A percentile compares a stretch with the other conserved stretches of the same genome.
These are phyloP conservation scores for Psidium friedrichsthalianum DNA, from an alignment of 345 rosid species.

Conservation along the genomic window DNA sequence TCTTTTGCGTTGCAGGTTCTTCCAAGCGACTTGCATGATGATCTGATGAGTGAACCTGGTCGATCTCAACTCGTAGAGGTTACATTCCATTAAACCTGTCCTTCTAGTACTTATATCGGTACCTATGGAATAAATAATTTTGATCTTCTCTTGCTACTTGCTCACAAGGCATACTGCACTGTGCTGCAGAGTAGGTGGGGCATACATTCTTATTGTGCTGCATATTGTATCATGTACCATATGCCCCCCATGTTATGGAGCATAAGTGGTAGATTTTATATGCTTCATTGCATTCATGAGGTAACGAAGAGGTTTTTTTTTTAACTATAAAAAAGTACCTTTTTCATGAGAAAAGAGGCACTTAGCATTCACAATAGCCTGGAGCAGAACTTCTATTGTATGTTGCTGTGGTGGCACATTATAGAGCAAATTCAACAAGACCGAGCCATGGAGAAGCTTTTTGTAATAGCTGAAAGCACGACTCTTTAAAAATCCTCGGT, in stretches of 20 bases:
- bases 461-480: not conserved
- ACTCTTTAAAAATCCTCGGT: not conserved
- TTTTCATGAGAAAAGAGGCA: not conserved
- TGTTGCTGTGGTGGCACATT: not conserved
- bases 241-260: not conserved
- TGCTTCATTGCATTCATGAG: not conserved
- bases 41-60: slow-evolving; percentile 34
- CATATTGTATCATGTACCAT: not conserved
- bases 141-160: not conserved
- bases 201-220: not conserved
- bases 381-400: not conserved
- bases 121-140: not conserved
- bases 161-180: not conserved
- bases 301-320: not conserved
- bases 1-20: slow-evolving; percentile 26
- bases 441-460: not conserved
- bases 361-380: not conserved
- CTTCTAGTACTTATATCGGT: not conserved
- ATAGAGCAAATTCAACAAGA: not conserved
- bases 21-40: slow-evolving; percentile 37
- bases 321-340: not conserved
- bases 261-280: not conserved
- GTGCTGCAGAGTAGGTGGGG: not conserved
- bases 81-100: not conserved
- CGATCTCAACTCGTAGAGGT: slow-evolving; percentile 51